Base-by-base conservation (phyloP, 2,329 filamentous ascomycete species). In the Ophiostoma sp. region DNA sequence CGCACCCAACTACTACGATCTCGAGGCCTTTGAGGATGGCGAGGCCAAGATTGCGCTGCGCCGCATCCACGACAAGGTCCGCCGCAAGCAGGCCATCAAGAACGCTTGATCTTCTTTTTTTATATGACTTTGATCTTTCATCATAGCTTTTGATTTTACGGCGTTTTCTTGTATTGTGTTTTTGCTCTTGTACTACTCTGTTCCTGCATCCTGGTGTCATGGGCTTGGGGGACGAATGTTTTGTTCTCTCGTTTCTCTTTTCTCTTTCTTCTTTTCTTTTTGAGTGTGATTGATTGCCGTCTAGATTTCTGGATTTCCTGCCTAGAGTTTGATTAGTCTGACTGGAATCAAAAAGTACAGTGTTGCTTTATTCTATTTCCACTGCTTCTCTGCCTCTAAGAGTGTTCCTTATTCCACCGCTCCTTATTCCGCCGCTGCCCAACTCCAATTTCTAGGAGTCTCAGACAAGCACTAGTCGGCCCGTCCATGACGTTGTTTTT, bases 1-100 rank as follows among this genome's bases (percentile, higher is more conserved):
- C 74, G 93, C 95, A 4, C 94, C 94, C 2, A 87, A 85, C 23
- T 99, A 99, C 81, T 99, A 97, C 79, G 93, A 99, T 76, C 80
- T 97, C 13, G 85, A 89, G 1, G 85, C 86, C 0, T 97, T 98
- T 79, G 88, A 87, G 68, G 93, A 96, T 79, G 92, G 93, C 69
- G 94, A 97, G 72, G 89, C 97, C 74, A 94, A 91, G 81, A 88
- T 86, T 52, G 86, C 87, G 3, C 80, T 91, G 41, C 81, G 83
- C 73, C 80, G 85, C 31, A 83, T 87, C 0, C 79, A 81, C 1
- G 87, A 90, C 73, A 89, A 86, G 81, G 83, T 88, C 76, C 83
- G 83, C 74, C 82, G 88, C 71, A 87, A 85, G 75, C 82, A 85
- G 75, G 85, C 85, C 31, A 84, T 85, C 81, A 87, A 80, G 83